These are phyloP conservation scores for Aspergillus affinis DNA, from an alignment of 495 filamentous ascomycete genomes.

Conservation along the genomic window DNA sequence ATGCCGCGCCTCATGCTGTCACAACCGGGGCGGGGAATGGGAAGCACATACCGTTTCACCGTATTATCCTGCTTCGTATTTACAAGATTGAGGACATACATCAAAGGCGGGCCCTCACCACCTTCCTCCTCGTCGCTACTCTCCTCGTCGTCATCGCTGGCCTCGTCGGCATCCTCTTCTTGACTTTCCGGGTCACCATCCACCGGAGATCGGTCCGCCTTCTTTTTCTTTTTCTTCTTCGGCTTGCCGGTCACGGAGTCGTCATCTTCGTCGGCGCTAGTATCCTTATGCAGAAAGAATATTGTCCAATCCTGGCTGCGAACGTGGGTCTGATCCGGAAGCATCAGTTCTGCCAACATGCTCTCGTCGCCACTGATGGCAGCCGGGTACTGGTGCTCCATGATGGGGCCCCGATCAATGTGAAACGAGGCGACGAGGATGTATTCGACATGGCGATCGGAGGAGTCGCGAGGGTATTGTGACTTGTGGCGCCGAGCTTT, in stretches of 20 bases:
- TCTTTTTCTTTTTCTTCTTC: slow-evolving; percentile 43
- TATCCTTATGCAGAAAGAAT: slow-evolving; percentile 97
- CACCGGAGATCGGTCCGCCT: slow-evolving; percentile 32
- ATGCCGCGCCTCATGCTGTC: background rate
- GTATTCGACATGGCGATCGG: slow-evolving; percentile 96
- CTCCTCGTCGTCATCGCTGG: slow-evolving; percentile 45
- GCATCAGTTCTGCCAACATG: slow-evolving; percentile 98
- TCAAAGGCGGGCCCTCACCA: slow-evolving; percentile 79
- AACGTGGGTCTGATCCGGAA: slow-evolving; percentile 95
- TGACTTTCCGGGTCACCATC: slow-evolving; percentile 33
- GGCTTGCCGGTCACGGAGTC: slow-evolving; percentile 48
- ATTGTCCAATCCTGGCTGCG: slow-evolving; percentile 98
- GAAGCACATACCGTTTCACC: slow-evolving; percentile 64
- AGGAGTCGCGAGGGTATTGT: slow-evolving; percentile 77
- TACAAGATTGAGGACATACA: slow-evolving; percentile 96
- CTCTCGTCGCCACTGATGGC: slow-evolving; percentile 95
- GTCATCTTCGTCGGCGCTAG: slow-evolving; percentile 76
- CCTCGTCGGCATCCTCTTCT: slow-evolving; percentile 48
- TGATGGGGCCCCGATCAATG: slow-evolving; percentile 91
- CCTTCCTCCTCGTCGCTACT: slow-evolving; percentile 61
- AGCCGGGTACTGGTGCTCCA: slow-evolving; percentile 97
- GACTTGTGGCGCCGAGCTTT: slow-evolving; percentile 62
- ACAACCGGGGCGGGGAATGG: slow-evolving; percentile 4
- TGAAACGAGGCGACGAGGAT: slow-evolving; percentile 98
- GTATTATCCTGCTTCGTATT: slow-evolving; percentile 96